Percentiles rank a stretch among this genome's conserved stretches.
Evolutionary conservation across 2,329 filamentous ascomycete species (phyloP).

Genomic region (Akanthomyces muscarius): DNA sequence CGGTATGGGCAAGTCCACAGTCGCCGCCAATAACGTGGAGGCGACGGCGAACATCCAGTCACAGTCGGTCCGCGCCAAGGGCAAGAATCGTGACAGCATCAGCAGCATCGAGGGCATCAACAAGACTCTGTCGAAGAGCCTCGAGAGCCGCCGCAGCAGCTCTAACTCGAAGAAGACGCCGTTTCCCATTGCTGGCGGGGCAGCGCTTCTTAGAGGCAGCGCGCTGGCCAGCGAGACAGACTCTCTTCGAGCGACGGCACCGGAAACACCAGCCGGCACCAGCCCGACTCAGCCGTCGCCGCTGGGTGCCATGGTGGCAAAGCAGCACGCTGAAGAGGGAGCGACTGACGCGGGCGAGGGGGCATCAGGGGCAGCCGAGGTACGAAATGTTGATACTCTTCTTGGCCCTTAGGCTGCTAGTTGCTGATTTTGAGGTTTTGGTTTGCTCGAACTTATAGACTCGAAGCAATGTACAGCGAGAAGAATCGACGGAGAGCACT

Average conservation of each 20-base stretch:
- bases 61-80: constrained; percentile 43
- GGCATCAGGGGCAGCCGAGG: constrained; percentile 39
- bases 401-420: constrained; percentile 38
- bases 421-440: not conserved
- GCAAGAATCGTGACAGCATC: constrained; percentile 42
- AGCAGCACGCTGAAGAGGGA: constrained; percentile 22
- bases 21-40: constrained; percentile 81
- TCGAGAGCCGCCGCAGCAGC: constrained; percentile 88
- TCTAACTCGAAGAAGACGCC: constrained; percentile 76
- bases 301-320: constrained; percentile 22
- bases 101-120: constrained; percentile 68
- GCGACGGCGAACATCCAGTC: constrained; percentile 70
- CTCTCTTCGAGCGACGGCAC: constrained; percentile 47
- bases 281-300: constrained; percentile 38
- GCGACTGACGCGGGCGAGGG: constrained; percentile 9
- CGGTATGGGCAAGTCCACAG: constrained; percentile 85
- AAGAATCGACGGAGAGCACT: constrained; percentile 37
- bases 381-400: constrained; percentile 51
- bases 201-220: constrained; percentile 44
- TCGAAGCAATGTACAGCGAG: constrained; percentile 32
- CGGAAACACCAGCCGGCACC: constrained; percentile 38
- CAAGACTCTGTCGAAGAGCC: constrained; percentile 76
- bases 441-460: constrained; percentile 22
- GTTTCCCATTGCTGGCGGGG: constrained; percentile 42
- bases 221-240: constrained; percentile 56